phyloP scores from a whole-genome alignment of 768 basidiomycete genomes.

The Lactarius indigo region DNA sequence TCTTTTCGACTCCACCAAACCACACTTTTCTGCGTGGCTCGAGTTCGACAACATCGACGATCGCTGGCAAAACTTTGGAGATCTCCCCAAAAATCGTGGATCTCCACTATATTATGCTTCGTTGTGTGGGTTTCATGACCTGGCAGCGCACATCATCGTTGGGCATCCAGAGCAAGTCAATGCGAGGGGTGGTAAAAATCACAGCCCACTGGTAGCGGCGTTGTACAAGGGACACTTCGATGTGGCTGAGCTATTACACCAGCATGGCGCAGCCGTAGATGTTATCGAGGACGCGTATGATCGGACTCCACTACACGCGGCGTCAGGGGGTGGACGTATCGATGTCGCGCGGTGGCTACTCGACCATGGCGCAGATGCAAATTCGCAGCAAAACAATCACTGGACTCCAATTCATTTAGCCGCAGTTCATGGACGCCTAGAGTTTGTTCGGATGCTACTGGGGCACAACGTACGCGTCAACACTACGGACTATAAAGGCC shows the following conservation, averaged over 20 bases:
- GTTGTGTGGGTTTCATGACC: not conserved
- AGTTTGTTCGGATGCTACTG: not conserved
- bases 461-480: no score
- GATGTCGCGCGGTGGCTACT: not conserved
- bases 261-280: not conserved
- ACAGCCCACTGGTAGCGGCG: not conserved
- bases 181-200: not conserved
- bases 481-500: no score
- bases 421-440: not conserved
- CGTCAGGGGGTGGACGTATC: not conserved
- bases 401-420: not conserved
- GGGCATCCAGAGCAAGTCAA: not conserved
- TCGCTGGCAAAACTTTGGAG: no score
- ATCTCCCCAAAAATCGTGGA: no score
- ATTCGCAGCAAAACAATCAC: not conserved
- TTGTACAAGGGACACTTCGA: not conserved
- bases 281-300: no score
- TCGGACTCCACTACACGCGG: not conserved
- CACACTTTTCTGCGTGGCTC: no score
- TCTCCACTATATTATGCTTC: no score
- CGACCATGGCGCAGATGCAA: not conserved
- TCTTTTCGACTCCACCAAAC: no score
- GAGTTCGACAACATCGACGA: no score
- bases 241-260: not conserved
- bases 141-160: not conserved